Base-by-base conservation (phyloP, 352 stramenopile species). In the Saprolegnia diclina region DNA sequence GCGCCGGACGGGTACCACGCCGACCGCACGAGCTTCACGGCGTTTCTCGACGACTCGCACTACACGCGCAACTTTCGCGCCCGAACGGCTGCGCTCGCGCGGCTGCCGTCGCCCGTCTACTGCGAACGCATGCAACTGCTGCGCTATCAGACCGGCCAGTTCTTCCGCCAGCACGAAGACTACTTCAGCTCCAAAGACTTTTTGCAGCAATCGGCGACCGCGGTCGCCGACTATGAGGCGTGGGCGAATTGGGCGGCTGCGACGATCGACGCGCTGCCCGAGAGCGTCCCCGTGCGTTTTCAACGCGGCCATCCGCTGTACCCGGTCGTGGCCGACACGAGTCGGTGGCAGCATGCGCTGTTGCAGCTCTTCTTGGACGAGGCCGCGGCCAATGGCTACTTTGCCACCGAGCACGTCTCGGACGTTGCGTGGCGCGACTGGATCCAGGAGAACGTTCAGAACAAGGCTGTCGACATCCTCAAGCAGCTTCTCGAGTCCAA, bases 361-460 rank as follows among this genome's bases (percentile, higher is more conserved):
- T 63, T 91, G 5, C 62, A 53, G 16, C 73, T 62, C 14, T 90
- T 91, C 62, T 70, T 90, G 37, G 76, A 80, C 45, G 79, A 90
- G 45, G 75, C 76, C 5, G 69, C 75, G 21, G 52, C 52, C 0
- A 72, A 44, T n/a, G 73, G 83, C 42, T 89, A 84, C 59, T 89
- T 89, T 62, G 72, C 67, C 50, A n/a, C 42, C 3, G n/a, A 59
- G 11, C 72, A 86, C 38, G 79, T 86, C 52, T 75, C 74, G 1
- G 83, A 87, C 57, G 46, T 82, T 10, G 75, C 75, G 21, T 91
- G 80, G 80, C 72, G 73, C 21, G 70, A 67, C 21, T 91, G 81
- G 80, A 85, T 91, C 61, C 22, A 65, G 1, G 74, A 83, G 29
- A 90, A 91, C 63, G 46, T 91, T 52, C 61, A 64, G 21, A 82